These are phyloP conservation scores for Globisporangium parvum DNA, from an alignment of 352 stramenopile genomes.

Conservation along the genomic window DNA sequence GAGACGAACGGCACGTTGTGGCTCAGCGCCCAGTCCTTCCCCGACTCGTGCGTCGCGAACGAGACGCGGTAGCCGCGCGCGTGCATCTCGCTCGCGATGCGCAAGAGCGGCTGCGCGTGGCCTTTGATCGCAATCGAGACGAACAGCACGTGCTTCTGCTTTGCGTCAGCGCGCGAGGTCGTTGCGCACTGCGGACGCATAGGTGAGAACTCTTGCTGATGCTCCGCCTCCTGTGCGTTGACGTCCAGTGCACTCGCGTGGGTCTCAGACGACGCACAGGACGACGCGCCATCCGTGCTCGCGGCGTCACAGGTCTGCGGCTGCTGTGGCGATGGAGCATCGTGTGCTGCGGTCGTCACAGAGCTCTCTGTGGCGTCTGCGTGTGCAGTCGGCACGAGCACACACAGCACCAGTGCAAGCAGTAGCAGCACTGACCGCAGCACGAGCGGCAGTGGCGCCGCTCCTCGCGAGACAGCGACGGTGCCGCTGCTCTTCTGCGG, in stretches of 20 bases:
- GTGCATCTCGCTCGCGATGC: conserved; percentile 70
- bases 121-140: conserved; percentile 79
- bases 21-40: conserved; percentile 56
- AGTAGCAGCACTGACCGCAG: background rate
- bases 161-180: conserved; percentile 11
- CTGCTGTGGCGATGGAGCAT: background rate
- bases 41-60: conserved; percentile 82
- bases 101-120: conserved; percentile 72
- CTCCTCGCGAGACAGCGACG: too few relatives aligned
- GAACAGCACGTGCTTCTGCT: conserved; percentile 61
- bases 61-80: conserved; percentile 63
- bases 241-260: background rate
- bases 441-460: too few relatives aligned
- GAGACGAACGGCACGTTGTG: conserved; percentile 65
- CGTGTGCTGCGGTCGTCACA: background rate
- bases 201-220: background rate
- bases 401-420: background rate
- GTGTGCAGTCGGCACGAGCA: background rate
- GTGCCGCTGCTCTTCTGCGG: background rate
- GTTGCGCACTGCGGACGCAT: background rate
- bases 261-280: background rate
- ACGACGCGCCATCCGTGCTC: background rate
- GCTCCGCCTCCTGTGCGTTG: background rate
- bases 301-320: background rate
- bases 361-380: background rate